phyloP scores from a whole-genome alignment of 108 stramenopile species.

The Skeletonema grethae region DNA sequence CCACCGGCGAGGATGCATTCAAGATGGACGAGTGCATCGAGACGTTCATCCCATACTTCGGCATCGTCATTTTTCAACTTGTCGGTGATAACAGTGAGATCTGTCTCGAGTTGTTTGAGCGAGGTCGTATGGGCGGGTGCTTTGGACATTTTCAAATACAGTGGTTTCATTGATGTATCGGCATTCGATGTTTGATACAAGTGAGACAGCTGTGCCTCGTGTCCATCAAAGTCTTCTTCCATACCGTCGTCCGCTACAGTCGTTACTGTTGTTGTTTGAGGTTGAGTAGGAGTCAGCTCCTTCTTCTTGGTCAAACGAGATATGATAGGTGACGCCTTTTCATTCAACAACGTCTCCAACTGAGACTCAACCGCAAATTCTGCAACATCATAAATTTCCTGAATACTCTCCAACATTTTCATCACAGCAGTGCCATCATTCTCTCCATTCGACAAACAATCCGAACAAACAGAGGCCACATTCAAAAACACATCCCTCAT shows the following conservation, averaged over 20 bases:
- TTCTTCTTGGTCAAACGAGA: slow-evolving; percentile 13
- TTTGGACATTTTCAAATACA: slow-evolving; percentile 28
- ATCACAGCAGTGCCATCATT: not conserved
- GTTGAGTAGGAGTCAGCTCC: not conserved
- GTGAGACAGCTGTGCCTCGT: not conserved
- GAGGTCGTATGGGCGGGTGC: slow-evolving; percentile 22
- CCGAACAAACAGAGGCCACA: slow-evolving; percentile 20
- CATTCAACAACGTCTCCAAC: slow-evolving; percentile 42
- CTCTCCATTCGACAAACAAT: not conserved
- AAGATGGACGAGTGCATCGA: slow-evolving; percentile 36
- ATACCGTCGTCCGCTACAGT: not conserved
- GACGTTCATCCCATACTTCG: slow-evolving; percentile 48
- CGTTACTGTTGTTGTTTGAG: not conserved
- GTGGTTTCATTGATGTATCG: slow-evolving; percentile 19
- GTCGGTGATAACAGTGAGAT: slow-evolving; percentile 22
- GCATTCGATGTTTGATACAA: not conserved
- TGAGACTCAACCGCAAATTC: slow-evolving; percentile 43
- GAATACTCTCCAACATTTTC: slow-evolving; percentile 15
- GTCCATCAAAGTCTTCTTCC: slow-evolving; percentile 16
- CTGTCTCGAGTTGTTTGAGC: slow-evolving; percentile 30
- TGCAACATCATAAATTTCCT: slow-evolving; percentile 23
- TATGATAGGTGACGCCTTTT: slow-evolving; percentile 22
- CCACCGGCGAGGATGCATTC: slow-evolving; percentile 51
- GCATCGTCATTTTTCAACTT: slow-evolving; percentile 29
- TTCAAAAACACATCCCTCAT: slow-evolving; percentile 32